Base-by-base conservation (phyloP, 306 rosid species). In the Fragaria nilgerrensis region DNA sequence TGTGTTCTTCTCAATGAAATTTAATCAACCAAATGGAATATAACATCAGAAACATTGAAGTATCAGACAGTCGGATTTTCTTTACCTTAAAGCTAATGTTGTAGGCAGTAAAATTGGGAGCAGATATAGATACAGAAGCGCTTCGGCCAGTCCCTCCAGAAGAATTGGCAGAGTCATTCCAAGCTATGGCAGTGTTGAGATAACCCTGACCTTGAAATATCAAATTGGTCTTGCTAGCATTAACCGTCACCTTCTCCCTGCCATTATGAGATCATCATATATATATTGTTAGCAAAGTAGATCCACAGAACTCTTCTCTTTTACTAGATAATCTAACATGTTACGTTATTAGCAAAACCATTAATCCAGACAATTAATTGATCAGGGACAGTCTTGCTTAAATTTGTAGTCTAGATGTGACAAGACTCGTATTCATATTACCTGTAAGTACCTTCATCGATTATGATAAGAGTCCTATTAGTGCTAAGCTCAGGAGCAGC, bases 81-180 rank as follows among this genome's bases (percentile, higher is more conserved):
- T 16, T 74, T 79, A 91, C 98, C 89, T 88, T 84, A 78, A 88
- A 91, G 86, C 94, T 91, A 39, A 94, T 89, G 81, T 91, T 90
- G 79, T 88, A 87, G 69, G 97, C 96, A 68, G 75, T 75, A 82
- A 94, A 94, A 78, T 86, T 85, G 23, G 87, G 63, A 76, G 98
- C 90, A 84, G 75, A 88, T 58, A 94, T 58, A 14, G 84, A 83
- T 79, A 90, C 82, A 0, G 94, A 85, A 84, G 87, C 80, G 81
- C 94, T 94, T 49, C 82, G n/a, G 76, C 71, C 53, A 29, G 98
- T 91, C 15, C 93, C 90, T 70, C 92, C 88, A 0, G 89, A 87
- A 27, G 98, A 92, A 87, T 94, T 94, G 16, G 98, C 89, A 0
- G 93, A 87, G 81, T 90, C 96, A 73, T 90, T 90, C 97, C 97